Evolutionary conservation across 2,329 filamentous ascomycete genomes (phyloP), one percentile per base, ranked within the genome.

Genomic region (Fusarium sp.): DNA sequence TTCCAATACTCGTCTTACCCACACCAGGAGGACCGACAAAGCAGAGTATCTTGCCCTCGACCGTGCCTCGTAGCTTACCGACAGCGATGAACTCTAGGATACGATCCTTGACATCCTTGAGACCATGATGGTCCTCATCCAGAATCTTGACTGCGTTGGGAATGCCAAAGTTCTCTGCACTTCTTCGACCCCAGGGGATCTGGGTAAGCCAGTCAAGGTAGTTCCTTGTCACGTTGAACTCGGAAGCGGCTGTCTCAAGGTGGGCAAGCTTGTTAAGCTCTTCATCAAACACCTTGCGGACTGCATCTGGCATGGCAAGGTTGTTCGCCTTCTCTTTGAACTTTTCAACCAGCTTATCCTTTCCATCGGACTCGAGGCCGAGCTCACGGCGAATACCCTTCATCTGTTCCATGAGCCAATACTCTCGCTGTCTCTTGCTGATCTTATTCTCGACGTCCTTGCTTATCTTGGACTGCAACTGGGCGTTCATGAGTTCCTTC

Each of bases 331-430:
- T 97, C 72, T 97, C 93, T 77, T 92, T 95, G 81, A 99, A 99
- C 75, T 91, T 96, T 75, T 98, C 95, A 2, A 99, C 91, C 11
- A 99, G 83, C 79, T 98, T 98, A 72, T 99, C 95, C 78, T 98
- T 99, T 64, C 96, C 95, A 72, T 99, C 95, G 6, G 92, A 96
- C 75, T 99, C 96, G 49, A 99, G 92, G 19, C 96, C 95, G 44
- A 99, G 86, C 77, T 99, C 95, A 55, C 95, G 86, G 55, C 92
- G 90, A 72, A 99, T 99, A 23, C 93, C 95, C 81, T 98, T 98
- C 93, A 99, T 97, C 76, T 99, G 96, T 77, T 99, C 95, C 92
- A 97, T 96, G 42, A 99, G 81, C 91, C 93, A 98, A 79, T 98
- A 99, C 73, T 99, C 95, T 48, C 95, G 88, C 75, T 99, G 95